Evolutionary conservation across 345 rosid species (phyloP), one percentile per base, ranked within the genome.

Genomic region (Eucalyptus marginata): DNA sequence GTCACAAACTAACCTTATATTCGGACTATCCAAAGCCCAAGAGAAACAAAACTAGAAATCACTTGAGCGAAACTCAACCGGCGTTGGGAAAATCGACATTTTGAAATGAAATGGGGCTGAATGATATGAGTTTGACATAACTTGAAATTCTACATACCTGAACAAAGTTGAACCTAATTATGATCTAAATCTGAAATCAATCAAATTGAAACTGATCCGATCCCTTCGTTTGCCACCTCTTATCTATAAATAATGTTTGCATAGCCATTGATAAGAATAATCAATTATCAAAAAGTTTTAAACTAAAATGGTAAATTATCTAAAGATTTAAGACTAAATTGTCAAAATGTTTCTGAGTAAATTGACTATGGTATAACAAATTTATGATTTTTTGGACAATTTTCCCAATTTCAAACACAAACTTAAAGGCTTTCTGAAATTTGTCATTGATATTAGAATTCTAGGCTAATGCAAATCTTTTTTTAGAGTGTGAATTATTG

Each of bases 21-120:
- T 8, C 18, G 27, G 1, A 59, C 31, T 27, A 27, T 27, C 14
- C 7, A 27, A 27, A 59, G n/a, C 8, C 2, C 16, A 0, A 0
- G 68, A 59, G 31, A 27, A 59, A 29, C 68, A 59, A 59, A 59
- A 1, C 31, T 27, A 27, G 16, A 27, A 12, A 59, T 27, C n/a
- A 27, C 27, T 5, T 25, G 64, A 58, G 13, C n/a, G 2, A 58
- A 58, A 58, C 64, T 25, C 64, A 58, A 58, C 22, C 4, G 25
- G 12, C 14, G 14, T 10, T 10, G 13, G 15, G 8, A 59, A 59
- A 59, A 59, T 59, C 11, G n/a, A 59, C 68, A 59, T 27, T 59
- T 5, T 27, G 33, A 59, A 59, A 12, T 59, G 68, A 59, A 59
- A 59, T 13, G 0, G 29, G 29, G 29, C 1, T 24, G 5, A 56